These are phyloP conservation scores for Fusarium floridanum DNA, from an alignment of 2,329 filamentous ascomycete species.

Conservation along the genomic window DNA sequence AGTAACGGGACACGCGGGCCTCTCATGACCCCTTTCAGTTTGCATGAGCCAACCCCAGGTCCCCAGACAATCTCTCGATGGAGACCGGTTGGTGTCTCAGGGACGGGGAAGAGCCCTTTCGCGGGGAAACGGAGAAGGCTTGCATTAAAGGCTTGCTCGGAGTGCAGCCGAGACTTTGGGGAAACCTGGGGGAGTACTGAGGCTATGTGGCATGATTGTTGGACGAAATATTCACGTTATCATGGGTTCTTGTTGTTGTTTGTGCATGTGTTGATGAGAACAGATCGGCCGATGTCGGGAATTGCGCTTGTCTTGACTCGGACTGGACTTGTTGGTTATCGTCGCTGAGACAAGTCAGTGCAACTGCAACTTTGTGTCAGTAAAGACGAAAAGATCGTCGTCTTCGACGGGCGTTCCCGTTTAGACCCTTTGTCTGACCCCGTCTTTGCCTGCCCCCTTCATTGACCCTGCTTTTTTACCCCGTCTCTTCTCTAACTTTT, in stretches of 20 bases:
- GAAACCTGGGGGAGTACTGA: constrained; percentile 15
- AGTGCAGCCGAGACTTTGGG: constrained; percentile 23
- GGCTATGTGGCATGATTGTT: not conserved
- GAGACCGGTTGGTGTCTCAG: not conserved
- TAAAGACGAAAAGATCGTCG: not conserved
- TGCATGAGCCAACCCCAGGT: constrained; percentile 19
- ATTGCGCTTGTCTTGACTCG: not conserved
- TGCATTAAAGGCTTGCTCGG: constrained; percentile 14
- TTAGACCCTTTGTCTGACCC: not conserved
- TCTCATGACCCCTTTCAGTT: not conserved
- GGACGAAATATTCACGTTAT: not conserved
- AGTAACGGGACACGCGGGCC: not conserved
- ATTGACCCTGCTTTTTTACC: not conserved
- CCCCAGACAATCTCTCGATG: not conserved
- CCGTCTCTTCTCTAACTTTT: constrained; percentile 1
- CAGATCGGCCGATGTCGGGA: constrained; percentile 26
- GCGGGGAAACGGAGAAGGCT: constrained; percentile 33
- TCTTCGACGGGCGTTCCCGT: not conserved
- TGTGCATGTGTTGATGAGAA: not conserved
- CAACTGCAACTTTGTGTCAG: not conserved
- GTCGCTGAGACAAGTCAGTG: not conserved
- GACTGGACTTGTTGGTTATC: not conserved
- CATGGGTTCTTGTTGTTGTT: not conserved
- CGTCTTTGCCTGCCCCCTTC: not conserved
- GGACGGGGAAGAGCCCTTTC: not conserved